A percentile compares a stretch with the other conserved stretches of the same genome.
phyloP scores from a whole-genome alignment of 78 protist genomes.

The Mantamonas sphyraenae region DNA sequence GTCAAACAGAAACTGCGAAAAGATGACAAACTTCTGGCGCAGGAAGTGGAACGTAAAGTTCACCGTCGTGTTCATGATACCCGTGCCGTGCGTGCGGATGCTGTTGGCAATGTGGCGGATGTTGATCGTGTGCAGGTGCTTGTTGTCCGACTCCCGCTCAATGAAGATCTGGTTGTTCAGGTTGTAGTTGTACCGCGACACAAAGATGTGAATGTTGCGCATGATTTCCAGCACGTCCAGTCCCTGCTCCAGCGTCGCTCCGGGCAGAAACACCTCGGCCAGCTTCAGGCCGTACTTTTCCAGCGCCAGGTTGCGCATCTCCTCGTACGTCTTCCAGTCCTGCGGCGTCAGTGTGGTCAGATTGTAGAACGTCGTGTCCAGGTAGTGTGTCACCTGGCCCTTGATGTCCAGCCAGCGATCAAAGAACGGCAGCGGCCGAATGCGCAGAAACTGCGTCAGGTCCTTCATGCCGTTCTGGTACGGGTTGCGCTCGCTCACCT shows the following conservation, averaged over 20 bases:
- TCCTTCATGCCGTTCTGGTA: slow-evolving; percentile 46
- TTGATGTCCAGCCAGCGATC: slow-evolving; percentile 47
- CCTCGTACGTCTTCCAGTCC: slow-evolving; percentile 88
- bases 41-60: slow-evolving; percentile 82
- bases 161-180: slow-evolving; percentile 85
- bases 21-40: slow-evolving; percentile 45
- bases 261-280: slow-evolving; percentile 72
- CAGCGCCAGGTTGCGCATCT: slow-evolving; percentile 82
- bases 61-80: slow-evolving; percentile 94
- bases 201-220: slow-evolving; percentile 90
- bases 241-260: slow-evolving; percentile 78
- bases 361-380: slow-evolving; percentile 85
- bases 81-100: slow-evolving; percentile 95
- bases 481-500: slow-evolving; percentile 47
- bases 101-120: slow-evolving; percentile 87
- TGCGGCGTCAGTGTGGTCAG: slow-evolving; percentile 75
- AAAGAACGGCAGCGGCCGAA: slow-evolving; percentile 35
- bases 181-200: slow-evolving; percentile 82
- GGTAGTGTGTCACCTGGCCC: slow-evolving; percentile 49
- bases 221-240: slow-evolving; percentile 90
- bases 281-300: slow-evolving; percentile 67
- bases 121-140: slow-evolving; percentile 76
- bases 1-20: slow-evolving; percentile 90
- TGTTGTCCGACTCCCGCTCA: slow-evolving; percentile 50
- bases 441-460: slow-evolving; percentile 44